Evolutionary conservation across 2,329 filamentous ascomycete species (phyloP), one percentile per base, ranked within the genome.

Genomic region (Didymellaceae sp.): DNA sequence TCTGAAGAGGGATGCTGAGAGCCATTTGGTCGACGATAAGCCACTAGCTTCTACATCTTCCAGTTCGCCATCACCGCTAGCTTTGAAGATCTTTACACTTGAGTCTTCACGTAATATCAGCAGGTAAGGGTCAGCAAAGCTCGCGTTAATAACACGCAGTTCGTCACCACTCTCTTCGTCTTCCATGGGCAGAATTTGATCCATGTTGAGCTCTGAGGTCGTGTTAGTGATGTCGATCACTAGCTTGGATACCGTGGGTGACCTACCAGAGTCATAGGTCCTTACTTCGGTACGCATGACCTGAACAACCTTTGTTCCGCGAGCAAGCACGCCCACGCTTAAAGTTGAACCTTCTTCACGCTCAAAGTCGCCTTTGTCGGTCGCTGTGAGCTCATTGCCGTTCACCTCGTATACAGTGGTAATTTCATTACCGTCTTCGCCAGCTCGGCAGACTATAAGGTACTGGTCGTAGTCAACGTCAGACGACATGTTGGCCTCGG

Each of bases 101-200:
- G 84, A 86, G 70, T 99, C 91, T 57, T 96, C 91, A 48, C 91
- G 83, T 16, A 96, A 77, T 11, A 97, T 81, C 2, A 96, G 77
- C 10, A 99, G 74, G 66, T 91, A 97, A 0, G 91, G 91, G 61
- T 97, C 93, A 16, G 84, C 84, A 62, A 97, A 92, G 68, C 89
- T 95, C 28, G 90, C 88, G 64, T 86, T 88, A 35, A 91, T 77
- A 32, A 94, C 87, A 44, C 87, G 82, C 4, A 90, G 87, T 63
- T 96, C 90, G 16, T 84, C 86, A 10, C 89, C 91, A 0, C 87
- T 92, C 58, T 94, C 65, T 40, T 70, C 94, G 63, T 97, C 94
- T 55, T 90, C 84, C 82, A 97, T 91, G 1, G 92, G 91, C 40
- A 97, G 82, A 45, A 99, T 97, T 66, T 97, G 93, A 35, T 87